These are phyloP conservation scores for Aspergillus melleus DNA, from an alignment of 2,329 filamentous ascomycete genomes.

Conservation along the genomic window DNA sequence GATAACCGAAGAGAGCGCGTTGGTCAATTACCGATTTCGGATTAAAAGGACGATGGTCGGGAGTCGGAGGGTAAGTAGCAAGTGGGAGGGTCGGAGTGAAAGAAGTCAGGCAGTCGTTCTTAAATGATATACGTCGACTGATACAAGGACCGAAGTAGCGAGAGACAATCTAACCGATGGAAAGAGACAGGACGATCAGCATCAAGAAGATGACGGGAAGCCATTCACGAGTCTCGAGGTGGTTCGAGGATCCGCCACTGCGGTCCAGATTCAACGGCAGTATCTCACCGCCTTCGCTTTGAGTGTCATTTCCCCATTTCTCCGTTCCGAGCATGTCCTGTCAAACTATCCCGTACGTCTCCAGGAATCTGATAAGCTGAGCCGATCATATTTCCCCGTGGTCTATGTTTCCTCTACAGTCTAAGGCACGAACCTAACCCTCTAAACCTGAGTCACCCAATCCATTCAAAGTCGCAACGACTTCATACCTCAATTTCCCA, in stretches of 20 bases:
- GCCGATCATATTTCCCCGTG: too few relatives aligned
- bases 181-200: not conserved
- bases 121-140: not conserved
- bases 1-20: not conserved
- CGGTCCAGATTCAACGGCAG: not conserved
- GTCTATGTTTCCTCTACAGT: not conserved
- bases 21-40: conserved; percentile 8
- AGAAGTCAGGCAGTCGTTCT: not conserved
- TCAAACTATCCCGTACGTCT: not conserved
- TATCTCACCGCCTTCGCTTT: not conserved
- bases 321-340: not conserved
- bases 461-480: conserved; percentile 6
- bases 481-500: conserved; percentile 8
- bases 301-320: not conserved
- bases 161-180: not conserved
- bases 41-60: not conserved
- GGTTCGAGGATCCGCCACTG: not conserved
- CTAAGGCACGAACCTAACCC: not conserved
- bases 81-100: not conserved
- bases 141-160: not conserved
- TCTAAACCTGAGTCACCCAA: not conserved
- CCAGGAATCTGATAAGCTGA: too few relatives aligned
- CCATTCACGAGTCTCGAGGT: not conserved
- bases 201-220: not conserved
- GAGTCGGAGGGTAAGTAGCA: not conserved